Evolutionary conservation across 2,329 filamentous ascomycete genomes (phyloP), one percentile per base, ranked within the genome.

Genomic region (Salinomyces thailandicus): DNA sequence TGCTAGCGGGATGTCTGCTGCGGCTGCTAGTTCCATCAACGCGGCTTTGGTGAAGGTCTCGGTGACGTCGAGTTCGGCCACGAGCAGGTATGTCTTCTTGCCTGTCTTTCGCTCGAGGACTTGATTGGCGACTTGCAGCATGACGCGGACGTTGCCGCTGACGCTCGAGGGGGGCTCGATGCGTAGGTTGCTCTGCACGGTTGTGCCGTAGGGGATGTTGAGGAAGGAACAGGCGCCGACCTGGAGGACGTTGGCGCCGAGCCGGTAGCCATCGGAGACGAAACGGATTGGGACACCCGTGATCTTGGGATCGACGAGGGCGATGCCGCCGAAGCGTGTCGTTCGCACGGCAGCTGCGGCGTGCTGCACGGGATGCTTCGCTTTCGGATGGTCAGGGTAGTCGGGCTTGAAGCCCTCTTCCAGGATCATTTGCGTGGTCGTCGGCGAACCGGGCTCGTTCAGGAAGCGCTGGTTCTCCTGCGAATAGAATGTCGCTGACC

Each of bases 11-110:
- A 44, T 31, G 3, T 39, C 42, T 3, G 41, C 38, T 18, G 32
- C 33, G 5, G 32, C 30, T 6, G 52, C 45, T n/a, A 55, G 43
- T 31, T 55, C 52, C 6, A 44, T 42, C 5, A 54, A 41, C 3
- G 47, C 50, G 8, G 51, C 52, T 39, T 38, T 37, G 31, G 38
- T 31, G 32, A 55, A 49, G 7, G 31, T 33, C 11, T 40, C 40
- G 2, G 53, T 54, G 3, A 56, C 50, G 31, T 57, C 52, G 20
- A 47, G 36, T 22, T 56, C 53, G 5, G 48, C 46, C 20, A 46
- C 45, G 13, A 57, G 45, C 4, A 51, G 41, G 33, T 48, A 48
- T 2, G 34, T 37, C 31, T 42, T 42, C 12, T 45, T 41, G 29
- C 50, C 47, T 11, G 47, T 49, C 26, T 49, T 48, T 24, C 49